These are phyloP conservation scores for Tetrahymena elliotti DNA, from an alignment of 73 alveolate genomes.

Conservation along the genomic window DNA sequence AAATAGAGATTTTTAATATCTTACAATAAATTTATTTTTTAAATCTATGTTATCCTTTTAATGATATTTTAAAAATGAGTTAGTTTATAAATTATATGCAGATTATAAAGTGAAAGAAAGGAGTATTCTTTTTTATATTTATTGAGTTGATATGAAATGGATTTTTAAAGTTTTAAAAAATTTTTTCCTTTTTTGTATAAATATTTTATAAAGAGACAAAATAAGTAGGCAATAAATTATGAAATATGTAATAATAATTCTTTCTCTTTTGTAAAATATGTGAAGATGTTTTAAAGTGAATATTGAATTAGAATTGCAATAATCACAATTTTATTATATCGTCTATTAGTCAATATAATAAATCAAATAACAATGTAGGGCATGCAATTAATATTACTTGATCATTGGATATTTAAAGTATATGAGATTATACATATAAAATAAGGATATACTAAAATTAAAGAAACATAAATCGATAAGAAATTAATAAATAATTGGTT, in stretches of 20 bases:
- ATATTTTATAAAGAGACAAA: neutral
- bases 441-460: neutral
- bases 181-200: neutral
- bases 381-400: neutral
- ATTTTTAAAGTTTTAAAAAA: too few species aligned
- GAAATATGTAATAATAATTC: neutral
- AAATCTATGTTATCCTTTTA: too few species aligned
- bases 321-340: neutral
- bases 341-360: neutral
- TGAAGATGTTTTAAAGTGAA: neutral
- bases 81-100: too few species aligned
- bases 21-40: too few species aligned
- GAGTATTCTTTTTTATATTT: too few species aligned
- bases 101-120: too few species aligned
- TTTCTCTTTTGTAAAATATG: neutral
- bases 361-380: neutral
- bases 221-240: neutral
- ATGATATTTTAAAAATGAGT: too few species aligned
- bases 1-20: too few species aligned
- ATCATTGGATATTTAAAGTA: neutral
- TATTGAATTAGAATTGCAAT: neutral
- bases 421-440: neutral
- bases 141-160: too few species aligned
- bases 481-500: neutral
- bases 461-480: neutral